Conservation (phyloP, 495 filamentous ascomycete species). For the Penicillium arizonense region DNA sequence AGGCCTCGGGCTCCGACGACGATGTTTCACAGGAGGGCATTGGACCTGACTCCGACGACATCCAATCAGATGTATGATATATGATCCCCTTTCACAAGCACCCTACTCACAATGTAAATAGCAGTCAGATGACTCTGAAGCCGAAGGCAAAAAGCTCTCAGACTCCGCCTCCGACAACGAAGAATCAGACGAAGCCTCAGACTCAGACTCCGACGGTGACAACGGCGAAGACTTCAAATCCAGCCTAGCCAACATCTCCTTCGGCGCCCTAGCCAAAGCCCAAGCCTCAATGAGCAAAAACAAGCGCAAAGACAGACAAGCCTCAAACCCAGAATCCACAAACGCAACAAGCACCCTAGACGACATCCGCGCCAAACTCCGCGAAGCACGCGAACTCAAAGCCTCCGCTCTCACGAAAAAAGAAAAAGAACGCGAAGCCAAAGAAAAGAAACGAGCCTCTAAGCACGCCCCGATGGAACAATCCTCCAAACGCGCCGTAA, state of each 20-base stretch:
- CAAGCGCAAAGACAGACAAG: conserved; percentile 35
- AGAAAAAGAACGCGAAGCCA: conserved; percentile 36
- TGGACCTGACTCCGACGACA: too few species aligned
- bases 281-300: conserved; percentile 62
- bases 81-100: too few species aligned
- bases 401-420: conserved; percentile 8
- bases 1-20: conserved; percentile 25
- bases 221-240: conserved; percentile 41
- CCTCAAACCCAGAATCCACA: conserved; percentile 8
- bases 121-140: conserved; percentile 30
- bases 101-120: conserved; percentile 17
- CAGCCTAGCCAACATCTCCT: conserved; percentile 61
- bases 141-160: conserved; percentile 14
- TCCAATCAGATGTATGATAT: too few species aligned
- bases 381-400: conserved; percentile 28
- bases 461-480: conserved; percentile 88
- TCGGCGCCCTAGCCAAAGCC: conserved; percentile 84
- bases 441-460: conserved; percentile 54
- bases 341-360: conserved; percentile 28
- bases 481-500: conserved; percentile 78
- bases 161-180: conserved; percentile 13
- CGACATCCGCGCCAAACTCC: conserved; percentile 38
- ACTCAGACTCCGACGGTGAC: conserved; percentile 19
- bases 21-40: conserved; percentile 19
- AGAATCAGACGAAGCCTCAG: conserved; percentile 20